Evolutionary conservation across 2,329 filamentous ascomycete genomes (phyloP), one percentile per base, ranked within the genome.

Genomic region (Phyllosticta citriasiana): DNA sequence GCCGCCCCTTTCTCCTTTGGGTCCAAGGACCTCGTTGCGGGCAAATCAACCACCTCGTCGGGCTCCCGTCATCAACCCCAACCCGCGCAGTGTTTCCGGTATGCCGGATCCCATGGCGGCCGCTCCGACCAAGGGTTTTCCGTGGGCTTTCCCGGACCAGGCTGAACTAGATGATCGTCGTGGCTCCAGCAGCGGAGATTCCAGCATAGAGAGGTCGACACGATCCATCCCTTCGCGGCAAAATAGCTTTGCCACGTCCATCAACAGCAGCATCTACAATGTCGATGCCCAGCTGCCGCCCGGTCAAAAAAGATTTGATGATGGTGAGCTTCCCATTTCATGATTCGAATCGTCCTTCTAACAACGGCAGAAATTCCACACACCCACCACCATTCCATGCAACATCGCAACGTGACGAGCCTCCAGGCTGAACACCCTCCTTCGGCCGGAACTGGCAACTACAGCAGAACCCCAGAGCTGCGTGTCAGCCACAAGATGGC

Each of bases 401-500:
- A 91, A 69, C 87, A 91, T 71, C 85, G 86, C 66, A 85, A 88
- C 63, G 76, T 91, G 1, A 83, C 82, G 19, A 87, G 86, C 67
- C 74, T 92, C 8, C 78, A 80, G 63, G 82, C 86, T 71, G 83
- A 86, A 66, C 83, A 85, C 59, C 77, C 75, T 1, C 80, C 80
- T 58, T 65, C 69, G n/a, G 72, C 77, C 74, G 82, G 84, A 10
- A 80, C 83, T 25, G 88, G 90, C 65, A 90, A 89, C 1, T 94
- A 94, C 72, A 92, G 88, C 67, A 80, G 89, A 51, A 94, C 89
- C 0, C 89, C 89, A 0, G 89, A 94, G 72, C 78, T 94, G 50
- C 84, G 89, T 24, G 84, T 93, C 56, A 93, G 88, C 69, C 89
- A 94, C 75, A 94, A 94, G 73, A 82, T 94, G 61, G 89, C 89